Conservation (phyloP, 306 rosid species). For the Vachellia collinsii region DNA sequence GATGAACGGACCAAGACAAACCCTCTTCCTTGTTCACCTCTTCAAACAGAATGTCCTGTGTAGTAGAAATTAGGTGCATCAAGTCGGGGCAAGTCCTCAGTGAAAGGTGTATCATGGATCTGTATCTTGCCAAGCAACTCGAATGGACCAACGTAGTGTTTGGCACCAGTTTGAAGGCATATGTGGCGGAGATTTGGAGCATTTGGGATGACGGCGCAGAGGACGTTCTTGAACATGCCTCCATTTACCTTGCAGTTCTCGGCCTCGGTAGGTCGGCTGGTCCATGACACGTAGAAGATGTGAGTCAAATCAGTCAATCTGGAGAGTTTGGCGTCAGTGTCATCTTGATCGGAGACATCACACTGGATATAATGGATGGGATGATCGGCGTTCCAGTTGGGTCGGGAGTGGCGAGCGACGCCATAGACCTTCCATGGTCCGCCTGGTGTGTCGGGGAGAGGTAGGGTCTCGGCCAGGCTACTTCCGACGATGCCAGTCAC, state of each 20-base stretch:
- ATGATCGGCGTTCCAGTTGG: constrained; percentile 60
- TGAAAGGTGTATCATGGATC: constrained; percentile 61
- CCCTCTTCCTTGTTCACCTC: constrained; percentile 47
- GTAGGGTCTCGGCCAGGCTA: constrained; percentile 65
- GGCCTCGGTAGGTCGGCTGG: constrained; percentile 52
- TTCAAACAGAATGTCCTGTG: constrained; percentile 57
- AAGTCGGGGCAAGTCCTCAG: constrained; percentile 66
- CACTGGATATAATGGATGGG: constrained; percentile 66
- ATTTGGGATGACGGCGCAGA: too few relatives aligned
- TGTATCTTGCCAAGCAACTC: constrained; percentile 39
- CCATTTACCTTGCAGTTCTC: constrained; percentile 60
- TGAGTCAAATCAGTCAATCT: constrained; percentile 60
- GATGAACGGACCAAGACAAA: constrained; percentile 63
- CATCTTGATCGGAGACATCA: constrained; percentile 51
- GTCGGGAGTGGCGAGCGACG: constrained; percentile 68
- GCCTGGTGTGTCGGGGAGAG: constrained; percentile 65
- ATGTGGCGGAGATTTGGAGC: too few relatives aligned
- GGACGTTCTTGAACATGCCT: constrained; percentile 57
- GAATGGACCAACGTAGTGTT: constrained; percentile 61
- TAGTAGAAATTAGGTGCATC: constrained; percentile 57
- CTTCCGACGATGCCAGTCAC: constrained; percentile 58
- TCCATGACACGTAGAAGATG: constrained; percentile 69
- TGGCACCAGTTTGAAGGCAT: too few relatives aligned
- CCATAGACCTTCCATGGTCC: constrained; percentile 86
- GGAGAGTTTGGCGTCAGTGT: constrained; percentile 56